Conservation (phyloP, 139 green algal genomes). For the Chlorella sp. region DNA sequence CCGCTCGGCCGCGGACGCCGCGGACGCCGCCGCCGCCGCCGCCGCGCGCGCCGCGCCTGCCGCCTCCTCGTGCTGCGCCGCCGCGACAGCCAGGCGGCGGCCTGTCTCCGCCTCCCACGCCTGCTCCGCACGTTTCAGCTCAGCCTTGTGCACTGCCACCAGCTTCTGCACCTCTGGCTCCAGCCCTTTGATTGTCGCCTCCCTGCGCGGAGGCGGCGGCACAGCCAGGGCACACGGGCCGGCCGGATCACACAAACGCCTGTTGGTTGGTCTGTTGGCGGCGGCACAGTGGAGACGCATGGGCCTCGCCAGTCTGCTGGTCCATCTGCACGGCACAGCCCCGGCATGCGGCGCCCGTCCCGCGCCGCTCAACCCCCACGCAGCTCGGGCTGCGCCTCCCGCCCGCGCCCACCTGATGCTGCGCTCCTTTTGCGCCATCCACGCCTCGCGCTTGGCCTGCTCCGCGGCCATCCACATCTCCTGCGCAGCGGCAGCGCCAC, state of each 20-base stretch:
- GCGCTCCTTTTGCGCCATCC: conserved; percentile 55
- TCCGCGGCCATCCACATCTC: conserved; percentile 46
- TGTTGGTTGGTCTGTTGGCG: too few relatives aligned
- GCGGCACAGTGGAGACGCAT: too few relatives aligned
- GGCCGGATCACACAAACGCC: too few relatives aligned
- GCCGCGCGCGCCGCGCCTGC: conserved; percentile 28
- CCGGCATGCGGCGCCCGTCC: too few relatives aligned
- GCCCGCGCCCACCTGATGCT: too few relatives aligned
- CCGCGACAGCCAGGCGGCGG: conserved; percentile 12
- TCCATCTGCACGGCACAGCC: too few relatives aligned
- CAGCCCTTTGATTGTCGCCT: conserved; percentile 57
- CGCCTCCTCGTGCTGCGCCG: conserved; percentile 31
- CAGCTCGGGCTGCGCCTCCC: too few relatives aligned
- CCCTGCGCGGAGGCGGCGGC: too few relatives aligned
- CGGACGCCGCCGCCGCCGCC: conserved; percentile 26
- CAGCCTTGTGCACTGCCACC: conserved; percentile 48
- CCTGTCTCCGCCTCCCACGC: conserved; percentile 18
- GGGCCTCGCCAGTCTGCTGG: too few relatives aligned
- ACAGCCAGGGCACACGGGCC: too few relatives aligned
- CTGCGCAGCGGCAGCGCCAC: not conserved
- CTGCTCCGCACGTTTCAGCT: conserved; percentile 25
- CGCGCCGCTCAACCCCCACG: too few relatives aligned
- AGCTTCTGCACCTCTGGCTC: conserved; percentile 59
- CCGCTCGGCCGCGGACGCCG: conserved; percentile 43
- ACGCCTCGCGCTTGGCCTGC: conserved; percentile 40